Base-by-base conservation (phyloP, 2,329 filamentous ascomycete genomes). In the Emmonsia crescens region DNA sequence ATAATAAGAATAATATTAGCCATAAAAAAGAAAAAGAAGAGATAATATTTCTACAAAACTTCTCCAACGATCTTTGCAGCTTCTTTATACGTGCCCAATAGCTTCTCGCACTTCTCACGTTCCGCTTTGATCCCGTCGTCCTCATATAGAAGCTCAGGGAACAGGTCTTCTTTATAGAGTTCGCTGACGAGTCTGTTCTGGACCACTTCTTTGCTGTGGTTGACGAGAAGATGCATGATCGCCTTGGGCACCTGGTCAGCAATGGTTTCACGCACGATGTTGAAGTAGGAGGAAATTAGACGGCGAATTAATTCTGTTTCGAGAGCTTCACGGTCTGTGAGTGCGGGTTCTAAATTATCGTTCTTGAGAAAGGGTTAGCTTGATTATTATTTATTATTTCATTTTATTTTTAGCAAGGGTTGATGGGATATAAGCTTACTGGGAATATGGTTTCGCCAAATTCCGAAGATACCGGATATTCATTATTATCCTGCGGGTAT, bases 191-290 rank as follows among this genome's bases (percentile, higher is more conserved):
- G 85, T 54, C 94, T 85, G 76, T 99, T 99, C 76, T 99, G 94
- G 38, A 99, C 92, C 14, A 93, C 93, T 68, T 99, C 94, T 76
- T 97, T 96, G 78, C 90, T 96, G 79, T 96, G 90, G 77, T 99
- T 99, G 72, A 99, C 94, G 40, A 99, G 84, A 55, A 99, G 84
- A 74, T 99, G 94, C 94, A 99, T 99, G 68, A 99, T 89, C 5
- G 94, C 94, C 79, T 99, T 99, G 67, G 94, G 94, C 12, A 99
- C 94, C 77, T 97, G 93, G 73, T 99, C 94, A 52, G 93, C 93
- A 69, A 96, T 96, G n/a, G 91, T 93, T 77, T 99, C 94, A 65
- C 94, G 89, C 55, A 99, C 94, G 71, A 99, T 99, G 75, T 96
- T 96, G 81, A 99, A 99, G 80, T 99, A 99, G 1, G 92, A 96